Evolutionary conservation across 225 moss, liverwort and hornwort species (phyloP).

Genomic region (Straminergon stramineum): DNA sequence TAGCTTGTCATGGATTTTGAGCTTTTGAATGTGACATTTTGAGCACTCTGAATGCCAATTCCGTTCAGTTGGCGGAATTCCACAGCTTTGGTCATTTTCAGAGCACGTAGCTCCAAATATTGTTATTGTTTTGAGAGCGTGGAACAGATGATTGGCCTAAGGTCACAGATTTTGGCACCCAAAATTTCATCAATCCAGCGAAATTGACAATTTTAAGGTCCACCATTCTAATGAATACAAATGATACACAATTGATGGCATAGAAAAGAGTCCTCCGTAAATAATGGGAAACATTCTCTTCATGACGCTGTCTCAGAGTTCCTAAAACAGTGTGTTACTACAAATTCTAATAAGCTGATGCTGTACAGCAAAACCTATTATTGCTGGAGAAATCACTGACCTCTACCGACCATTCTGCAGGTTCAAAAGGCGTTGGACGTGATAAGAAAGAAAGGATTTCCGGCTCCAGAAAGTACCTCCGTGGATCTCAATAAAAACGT

Average conservation of each 20-base stretch:
- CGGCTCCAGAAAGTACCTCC: conserved; percentile 39
- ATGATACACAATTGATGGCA: background rate
- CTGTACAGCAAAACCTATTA: background rate
- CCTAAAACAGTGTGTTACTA: background rate
- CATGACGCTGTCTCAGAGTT: background rate
- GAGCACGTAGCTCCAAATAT: background rate
- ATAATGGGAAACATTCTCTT: background rate
- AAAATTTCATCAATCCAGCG: background rate
- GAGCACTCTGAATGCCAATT: background rate
- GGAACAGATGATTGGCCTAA: background rate
- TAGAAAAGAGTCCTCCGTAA: background rate
- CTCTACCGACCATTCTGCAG: conserved; percentile 4
- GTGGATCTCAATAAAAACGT: conserved; percentile 49
- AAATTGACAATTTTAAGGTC: background rate
- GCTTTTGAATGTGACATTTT: background rate
- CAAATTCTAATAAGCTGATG: background rate
- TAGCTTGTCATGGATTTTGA: background rate
- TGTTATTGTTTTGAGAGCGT: background rate
- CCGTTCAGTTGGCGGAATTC: background rate
- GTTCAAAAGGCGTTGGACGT: conserved; percentile 53
- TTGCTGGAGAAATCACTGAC: background rate
- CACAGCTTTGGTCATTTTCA: background rate
- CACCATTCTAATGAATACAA: too few relatives aligned
- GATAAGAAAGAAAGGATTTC: conserved; percentile 55
- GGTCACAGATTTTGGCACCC: background rate